Conservation (phyloP, 805 yeast species). For the Nakazawaea peltata region DNA sequence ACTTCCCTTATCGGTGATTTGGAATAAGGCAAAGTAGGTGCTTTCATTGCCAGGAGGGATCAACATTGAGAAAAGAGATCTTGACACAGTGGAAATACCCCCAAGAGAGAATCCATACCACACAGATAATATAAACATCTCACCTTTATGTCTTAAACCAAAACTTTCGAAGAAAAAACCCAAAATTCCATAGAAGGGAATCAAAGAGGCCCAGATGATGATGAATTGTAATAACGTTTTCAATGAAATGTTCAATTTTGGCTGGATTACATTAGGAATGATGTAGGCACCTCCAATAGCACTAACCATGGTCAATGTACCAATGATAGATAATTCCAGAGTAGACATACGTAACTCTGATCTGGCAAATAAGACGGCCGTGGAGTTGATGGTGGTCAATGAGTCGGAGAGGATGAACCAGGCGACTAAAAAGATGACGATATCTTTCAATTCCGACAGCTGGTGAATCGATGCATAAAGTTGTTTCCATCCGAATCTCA, state of each 20-base stretch:
- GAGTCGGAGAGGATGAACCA: constrained; percentile 78
- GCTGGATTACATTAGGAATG: constrained; percentile 38
- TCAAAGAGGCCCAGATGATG: constrained; percentile 52
- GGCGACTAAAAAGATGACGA: constrained; percentile 55
- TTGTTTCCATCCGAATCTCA: constrained; percentile 57
- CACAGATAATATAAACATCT: constrained; percentile 59
- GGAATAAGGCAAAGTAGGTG: constrained; percentile 65
- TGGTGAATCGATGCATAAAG: constrained; percentile 47
- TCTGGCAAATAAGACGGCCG: constrained; percentile 71
- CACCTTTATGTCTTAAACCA: constrained; percentile 57
- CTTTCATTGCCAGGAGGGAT: constrained; percentile 73
- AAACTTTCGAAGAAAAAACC: constrained; percentile 50
- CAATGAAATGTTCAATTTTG: constrained; percentile 31
- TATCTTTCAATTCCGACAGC: constrained; percentile 55
- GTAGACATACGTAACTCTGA: constrained; percentile 65
- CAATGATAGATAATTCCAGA: constrained; percentile 53
- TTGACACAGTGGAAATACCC: constrained; percentile 59
- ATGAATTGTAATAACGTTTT: constrained; percentile 42
- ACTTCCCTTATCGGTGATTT: constrained; percentile 77
- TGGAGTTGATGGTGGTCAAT: constrained; percentile 68
- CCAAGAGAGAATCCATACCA: constrained; percentile 78
- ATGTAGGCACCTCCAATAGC: constrained; percentile 62
- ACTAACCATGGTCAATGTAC: constrained; percentile 55
- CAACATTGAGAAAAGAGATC: constrained; percentile 59
- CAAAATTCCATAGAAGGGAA: constrained; percentile 64